Percentiles rank a stretch among this genome's conserved stretches.
Evolutionary conservation across 768 basidiomycete genomes (phyloP).

Genomic region (Botryobasidium botryosum): DNA sequence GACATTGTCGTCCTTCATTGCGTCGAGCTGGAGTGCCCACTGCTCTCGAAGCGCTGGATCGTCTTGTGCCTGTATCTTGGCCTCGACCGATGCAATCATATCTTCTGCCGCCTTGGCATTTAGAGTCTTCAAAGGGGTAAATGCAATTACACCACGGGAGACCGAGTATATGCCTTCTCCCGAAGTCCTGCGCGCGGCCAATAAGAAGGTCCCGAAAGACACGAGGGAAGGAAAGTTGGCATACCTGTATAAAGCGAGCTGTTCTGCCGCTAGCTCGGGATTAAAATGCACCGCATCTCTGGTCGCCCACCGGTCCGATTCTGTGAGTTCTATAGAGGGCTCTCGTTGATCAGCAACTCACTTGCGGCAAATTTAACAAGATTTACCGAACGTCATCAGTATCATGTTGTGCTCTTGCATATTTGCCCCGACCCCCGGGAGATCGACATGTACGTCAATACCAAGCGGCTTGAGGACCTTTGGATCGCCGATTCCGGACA

Average conservation of each 20-base stretch:
- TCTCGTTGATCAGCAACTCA: not conserved
- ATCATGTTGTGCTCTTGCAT: conserved; percentile 21
- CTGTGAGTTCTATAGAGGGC: conserved; percentile 2
- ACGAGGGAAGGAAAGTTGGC: no score
- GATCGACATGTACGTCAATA: conserved; percentile 22
- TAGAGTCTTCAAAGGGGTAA: no score
- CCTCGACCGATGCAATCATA: no score
- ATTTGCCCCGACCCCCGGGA: conserved; percentile 29
- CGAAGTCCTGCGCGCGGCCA: no score
- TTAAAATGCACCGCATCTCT: conserved; percentile 1
- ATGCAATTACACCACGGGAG: no score
- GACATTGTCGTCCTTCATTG: not conserved
- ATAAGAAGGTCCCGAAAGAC: no score
- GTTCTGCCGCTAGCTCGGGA: not conserved
- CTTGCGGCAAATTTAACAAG: no score
- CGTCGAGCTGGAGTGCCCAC: not conserved
- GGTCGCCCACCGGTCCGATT: not conserved
- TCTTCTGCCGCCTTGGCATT: no score
- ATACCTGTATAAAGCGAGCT: conserved; percentile 1
- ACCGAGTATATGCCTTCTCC: no score
- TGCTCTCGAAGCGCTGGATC: not conserved
- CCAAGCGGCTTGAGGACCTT: conserved; percentile 17
- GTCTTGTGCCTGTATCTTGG: no score
- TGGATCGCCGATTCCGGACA: conserved; percentile 22
- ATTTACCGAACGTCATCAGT: not conserved